Conservation (phyloP, 805 yeast species). For the Sugiyamaella boreocaroliniensis region DNA sequence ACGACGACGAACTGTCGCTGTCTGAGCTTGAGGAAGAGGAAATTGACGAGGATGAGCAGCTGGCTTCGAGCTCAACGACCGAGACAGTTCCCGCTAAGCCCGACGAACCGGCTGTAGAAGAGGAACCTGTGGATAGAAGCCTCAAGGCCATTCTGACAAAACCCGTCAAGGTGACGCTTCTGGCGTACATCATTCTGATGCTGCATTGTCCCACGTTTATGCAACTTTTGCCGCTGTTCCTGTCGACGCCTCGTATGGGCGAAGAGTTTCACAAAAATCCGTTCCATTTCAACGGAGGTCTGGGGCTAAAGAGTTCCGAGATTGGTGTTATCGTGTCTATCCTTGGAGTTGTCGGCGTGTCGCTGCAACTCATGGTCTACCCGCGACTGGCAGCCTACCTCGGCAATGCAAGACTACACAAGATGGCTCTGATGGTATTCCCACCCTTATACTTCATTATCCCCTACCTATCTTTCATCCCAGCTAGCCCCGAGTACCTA, state of each 20-base stretch:
- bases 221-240: constrained; percentile 50
- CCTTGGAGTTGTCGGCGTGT: constrained; percentile 48
- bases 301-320: constrained; percentile 41
- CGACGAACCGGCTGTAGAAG: background rate
- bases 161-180: constrained; percentile 20
- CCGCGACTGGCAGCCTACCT: constrained; percentile 45
- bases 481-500: constrained; percentile 10
- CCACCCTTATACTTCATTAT: constrained; percentile 41
- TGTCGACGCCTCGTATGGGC: constrained; percentile 34
- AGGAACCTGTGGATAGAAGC: constrained; percentile 7
- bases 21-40: constrained; percentile 7
- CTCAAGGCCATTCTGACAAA: constrained; percentile 17
- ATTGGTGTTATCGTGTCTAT: constrained; percentile 46
- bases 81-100: background rate
- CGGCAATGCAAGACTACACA: constrained; percentile 40
- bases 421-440: constrained; percentile 37
- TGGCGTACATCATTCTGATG: constrained; percentile 29
- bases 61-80: background rate
- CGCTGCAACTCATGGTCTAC: constrained; percentile 43
- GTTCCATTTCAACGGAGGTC: constrained; percentile 44
- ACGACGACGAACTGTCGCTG: constrained; percentile 4
- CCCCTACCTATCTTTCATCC: constrained; percentile 37
- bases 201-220: constrained; percentile 44
- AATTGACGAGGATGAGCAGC: constrained; percentile 2
- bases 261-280: constrained; percentile 35